Evolutionary conservation across 2,329 filamentous ascomycete genomes (phyloP).

Genomic region (Epichloe typhina): DNA sequence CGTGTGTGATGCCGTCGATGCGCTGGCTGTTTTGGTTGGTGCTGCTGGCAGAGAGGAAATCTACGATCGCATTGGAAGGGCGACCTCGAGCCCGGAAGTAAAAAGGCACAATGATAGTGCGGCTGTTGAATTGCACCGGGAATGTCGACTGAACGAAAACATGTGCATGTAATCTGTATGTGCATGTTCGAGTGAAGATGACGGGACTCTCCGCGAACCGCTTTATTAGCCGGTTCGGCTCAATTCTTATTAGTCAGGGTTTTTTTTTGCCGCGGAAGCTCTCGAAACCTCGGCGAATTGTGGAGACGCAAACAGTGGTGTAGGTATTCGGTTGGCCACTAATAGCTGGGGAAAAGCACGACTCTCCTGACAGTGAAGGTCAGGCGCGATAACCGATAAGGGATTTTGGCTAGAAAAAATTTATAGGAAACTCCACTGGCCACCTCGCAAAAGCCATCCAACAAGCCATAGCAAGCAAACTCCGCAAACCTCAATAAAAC

Average conservation of each 20-base stretch:
- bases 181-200: not conserved
- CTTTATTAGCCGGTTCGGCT: not conserved
- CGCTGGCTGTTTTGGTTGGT: not conserved
- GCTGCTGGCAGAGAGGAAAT: not conserved
- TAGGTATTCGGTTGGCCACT: too few relatives aligned
- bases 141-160: not conserved
- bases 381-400: conserved; percentile 1
- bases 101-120: not conserved
- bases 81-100: not conserved
- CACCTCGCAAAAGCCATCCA: not conserved
- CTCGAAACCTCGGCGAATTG: conserved; percentile 1
- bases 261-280: not conserved
- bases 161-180: not conserved
- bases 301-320: not conserved
- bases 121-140: not conserved
- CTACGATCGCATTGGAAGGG: not conserved
- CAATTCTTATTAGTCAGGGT: conserved; percentile 1
- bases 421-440: not conserved
- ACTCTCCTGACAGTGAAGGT: not conserved
- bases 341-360: too few relatives aligned
- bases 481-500: conserved; percentile 5
- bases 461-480: conserved; percentile 1
- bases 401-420: not conserved
- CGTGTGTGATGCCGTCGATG: not conserved
- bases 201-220: not conserved